Evolutionary conservation across 2,329 filamentous ascomycete genomes (phyloP), one percentile per base, ranked within the genome.

Genomic region (Alternaria triticina): DNA sequence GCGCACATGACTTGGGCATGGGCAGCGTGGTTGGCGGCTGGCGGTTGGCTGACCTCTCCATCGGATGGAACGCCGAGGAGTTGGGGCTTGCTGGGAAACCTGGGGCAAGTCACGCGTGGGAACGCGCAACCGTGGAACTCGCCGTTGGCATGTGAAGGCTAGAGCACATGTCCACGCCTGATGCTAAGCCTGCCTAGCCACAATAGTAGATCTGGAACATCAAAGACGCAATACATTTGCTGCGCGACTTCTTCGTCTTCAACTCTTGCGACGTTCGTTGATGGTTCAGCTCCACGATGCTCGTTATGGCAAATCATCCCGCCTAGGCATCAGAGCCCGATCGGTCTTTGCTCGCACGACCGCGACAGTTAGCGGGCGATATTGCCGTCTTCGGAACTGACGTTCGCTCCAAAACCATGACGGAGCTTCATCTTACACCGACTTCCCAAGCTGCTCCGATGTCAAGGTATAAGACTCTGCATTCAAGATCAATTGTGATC

Each of bases 131-230:
- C 44, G 57, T 56, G 36, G 44, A 28, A 6, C 43, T 54, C 33
- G 20, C 47, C 50, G 45, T 60, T 70, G 64, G 59, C 72, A 74
- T 73, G 72, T 74, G 72, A 74, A 74, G 55, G 60, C 58, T 50
- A 57, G 33, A 54, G 54, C 59, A 54, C 51, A 65, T 59, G 59
- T 40, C 36, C 5, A 40, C 27, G 27, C 27, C 27, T 50, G 43
- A 65, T 68, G 54, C 62, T 55, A 46, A 11, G 20, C 40, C 23
- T 43, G 56, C 22, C 45, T 40, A 47, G 47, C 44, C 59, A 27
- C 28, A 28, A 12, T 30, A 6, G 11, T 15, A 23, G 17, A 23
- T 40, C 52, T 40, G 4, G 52, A 43, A 36, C 40, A 59, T 59
- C 33, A 17, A 27, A 49, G 28, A 49, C 22, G 54, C 49, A 49